Base-by-base conservation (phyloP, 371 early-diverging fungal species). In the Catenaria anguillulae region DNA sequence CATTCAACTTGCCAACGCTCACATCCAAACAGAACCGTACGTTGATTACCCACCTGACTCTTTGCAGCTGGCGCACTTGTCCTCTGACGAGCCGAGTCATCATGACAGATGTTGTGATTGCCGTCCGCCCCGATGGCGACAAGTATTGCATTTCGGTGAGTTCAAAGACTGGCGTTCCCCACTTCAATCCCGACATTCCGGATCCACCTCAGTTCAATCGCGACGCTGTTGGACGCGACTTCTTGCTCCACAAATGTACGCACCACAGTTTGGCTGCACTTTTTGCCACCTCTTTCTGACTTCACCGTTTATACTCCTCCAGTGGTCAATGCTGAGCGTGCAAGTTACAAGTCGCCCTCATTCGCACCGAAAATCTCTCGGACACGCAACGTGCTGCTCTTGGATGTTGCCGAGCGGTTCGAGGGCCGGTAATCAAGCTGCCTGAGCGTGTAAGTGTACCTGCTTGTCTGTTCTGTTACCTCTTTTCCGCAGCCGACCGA, bases 321-420 rank as follows among this genome's bases (percentile, higher is more conserved):
- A 75, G 75, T 79, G 21, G 77, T 79, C n/a, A 79, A 77, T 64
- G 79, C 73, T 23, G 79, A 79, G 63, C 60, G 79, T 23, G 79
- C 79, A 8, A 67, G 70, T 21, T 79, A 79, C 71, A 77, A 76
- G 67, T 66, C 74, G 21, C 74, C 79, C 5, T 66, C 67, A 21
- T 78, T 78, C 67, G 77, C 79, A 23, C 75, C 79, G 26, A 79
- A 79, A 55, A 73, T 79, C 33, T 70, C 71, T 24, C 64, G 79
- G 56, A 79, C 79, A 13, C 65, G 79, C 35, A 66, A 70, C 21
- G 79, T 79, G 6, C 66, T 79, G 24, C 65, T 79, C 35, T 68
- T 68, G 59, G 79, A 79, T 59, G 71, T 79, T 33, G 76, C 75
- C 21, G 60, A 60, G 34, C 60, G 60, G 13, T 60, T 60, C n/a